Conservation (phyloP, 495 filamentous ascomycete genomes). For the Saxispiralis lemnorum region DNA sequence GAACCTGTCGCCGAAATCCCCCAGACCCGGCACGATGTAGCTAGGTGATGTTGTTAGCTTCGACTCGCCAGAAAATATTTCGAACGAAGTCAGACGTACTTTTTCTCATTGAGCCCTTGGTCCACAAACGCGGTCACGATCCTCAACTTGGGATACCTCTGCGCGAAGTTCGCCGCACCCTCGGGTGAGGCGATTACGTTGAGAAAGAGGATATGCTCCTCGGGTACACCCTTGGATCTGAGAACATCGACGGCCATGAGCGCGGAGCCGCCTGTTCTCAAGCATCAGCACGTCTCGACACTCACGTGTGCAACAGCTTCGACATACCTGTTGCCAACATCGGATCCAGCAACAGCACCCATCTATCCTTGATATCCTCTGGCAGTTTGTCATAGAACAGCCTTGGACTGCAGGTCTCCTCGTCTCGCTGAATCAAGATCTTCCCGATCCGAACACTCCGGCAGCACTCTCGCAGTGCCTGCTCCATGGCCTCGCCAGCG, state of each 20-base stretch:
- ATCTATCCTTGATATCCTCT: constrained; percentile 75
- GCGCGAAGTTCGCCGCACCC: constrained; percentile 74
- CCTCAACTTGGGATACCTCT: constrained; percentile 77
- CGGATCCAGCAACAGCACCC: constrained; percentile 89
- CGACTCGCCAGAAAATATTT: constrained; percentile 14
- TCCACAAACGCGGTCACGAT: constrained; percentile 97
- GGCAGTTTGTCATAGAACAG: constrained; percentile 96
- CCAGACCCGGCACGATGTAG: constrained; percentile 88
- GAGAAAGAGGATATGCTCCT: constrained; percentile 85
- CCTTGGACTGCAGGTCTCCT: constrained; percentile 79
- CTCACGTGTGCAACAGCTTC: constrained; percentile 8
- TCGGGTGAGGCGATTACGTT: constrained; percentile 92
- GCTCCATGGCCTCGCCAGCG: constrained; percentile 95
- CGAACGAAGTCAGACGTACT: constrained; percentile 37
- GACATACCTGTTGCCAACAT: constrained; percentile 90
- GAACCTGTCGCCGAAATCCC: constrained; percentile 92
- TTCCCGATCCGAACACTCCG: constrained; percentile 92
- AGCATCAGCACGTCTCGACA: not conserved
- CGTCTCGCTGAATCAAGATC: constrained; percentile 92
- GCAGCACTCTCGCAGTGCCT: constrained; percentile 89
- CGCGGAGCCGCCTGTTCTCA: constrained; percentile 61
- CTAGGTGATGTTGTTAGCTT: constrained; percentile 30
- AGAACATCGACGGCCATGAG: constrained; percentile 91
- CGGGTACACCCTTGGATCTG: constrained; percentile 74
- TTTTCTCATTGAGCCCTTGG: constrained; percentile 87